Conservation (phyloP, 2,329 filamentous ascomycete species). For the Nemania abortiva region DNA sequence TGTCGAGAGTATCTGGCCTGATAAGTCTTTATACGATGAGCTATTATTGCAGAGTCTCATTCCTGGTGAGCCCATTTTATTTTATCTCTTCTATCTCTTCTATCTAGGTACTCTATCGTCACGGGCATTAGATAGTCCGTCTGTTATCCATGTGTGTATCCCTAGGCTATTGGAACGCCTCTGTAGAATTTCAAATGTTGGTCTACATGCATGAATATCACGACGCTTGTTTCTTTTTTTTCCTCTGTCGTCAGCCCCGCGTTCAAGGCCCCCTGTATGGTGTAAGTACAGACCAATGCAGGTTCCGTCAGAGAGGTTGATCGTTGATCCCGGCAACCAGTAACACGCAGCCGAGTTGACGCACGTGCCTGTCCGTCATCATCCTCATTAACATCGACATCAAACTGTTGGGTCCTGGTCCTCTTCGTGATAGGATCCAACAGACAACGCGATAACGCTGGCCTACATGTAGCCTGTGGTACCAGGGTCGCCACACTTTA, state of each 20-base stretch:
- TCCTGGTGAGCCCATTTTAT: conserved; percentile 1
- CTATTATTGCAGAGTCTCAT: neutral
- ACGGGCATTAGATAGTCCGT: neutral
- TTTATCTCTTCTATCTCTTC: neutral
- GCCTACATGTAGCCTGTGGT: conserved; percentile 5
- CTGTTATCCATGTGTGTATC: conserved; percentile 1
- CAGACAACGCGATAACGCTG: conserved; percentile 3
- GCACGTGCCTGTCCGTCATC: conserved; percentile 2
- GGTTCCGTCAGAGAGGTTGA: conserved; percentile 8
- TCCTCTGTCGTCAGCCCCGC: conserved; percentile 15
- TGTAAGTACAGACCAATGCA: neutral
- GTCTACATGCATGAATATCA: conserved; percentile 17
- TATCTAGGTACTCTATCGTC: neutral
- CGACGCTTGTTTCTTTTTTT: conserved; percentile 10
- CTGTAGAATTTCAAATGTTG: conserved; percentile 17
- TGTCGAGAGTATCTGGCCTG: neutral
- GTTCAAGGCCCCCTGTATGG: conserved; percentile 5
- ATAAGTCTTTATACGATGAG: conserved; percentile 6
- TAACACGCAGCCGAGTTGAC: neutral
- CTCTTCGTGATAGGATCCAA: conserved; percentile 6
- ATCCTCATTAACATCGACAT: neutral
- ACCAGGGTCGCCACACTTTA: neutral
- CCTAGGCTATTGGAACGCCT: neutral
- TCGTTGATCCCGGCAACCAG: conserved; percentile 3
- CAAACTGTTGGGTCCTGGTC: neutral